Base-by-base conservation (phyloP, 306 rosid species). In the Rosa chinensis region DNA sequence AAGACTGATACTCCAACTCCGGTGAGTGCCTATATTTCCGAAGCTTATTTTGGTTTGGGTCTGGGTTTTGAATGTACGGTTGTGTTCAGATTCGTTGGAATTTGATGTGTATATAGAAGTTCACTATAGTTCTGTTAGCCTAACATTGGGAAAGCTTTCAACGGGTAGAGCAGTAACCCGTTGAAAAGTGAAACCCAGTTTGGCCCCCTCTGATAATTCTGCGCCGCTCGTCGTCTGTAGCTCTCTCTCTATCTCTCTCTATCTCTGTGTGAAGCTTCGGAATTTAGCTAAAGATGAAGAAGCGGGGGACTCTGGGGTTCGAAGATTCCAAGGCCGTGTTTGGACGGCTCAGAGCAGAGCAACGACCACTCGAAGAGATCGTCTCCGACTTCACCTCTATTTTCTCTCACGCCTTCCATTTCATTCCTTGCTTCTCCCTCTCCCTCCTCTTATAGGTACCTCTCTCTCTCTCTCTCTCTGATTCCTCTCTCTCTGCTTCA, bases 351-450 rank as follows among this genome's bases (percentile, higher is more conserved):
- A 84, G 78, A 74, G 87, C 87, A 49, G 91, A 91, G 35, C 91
- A 86, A 8, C 93, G 94, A 47, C 83, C 98, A 5, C 79, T 95
- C 49, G 61, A 84, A 21, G 94, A 92, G 75, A 88, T 91, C 86
- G 48, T 88, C 76, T 72, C 85, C 42, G 96, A 95, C 63, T 93
- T 95, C 88, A 79, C 72, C 77, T 75, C 98, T 76, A 66, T 77
- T 16, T 50, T 93, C 85, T 77, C 90, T 21, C 70, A 66, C 69
- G 45, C 66, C 71, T 92, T 90, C 59, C 90, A 90, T 79, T 95
- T 89, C 84, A 70, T 87, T 48, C 77, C 92, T 64, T 93, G 91
- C 86, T 90, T 93, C 66, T 91, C 93, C 52, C 77, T 95, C 77
- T 78, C 89, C 55, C 10, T 87, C 77, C 93, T 95, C 61, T 75